Evolutionary conservation across 495 filamentous ascomycete genomes (phyloP).

Genomic region (Saxispiralis lemnorum): DNA sequence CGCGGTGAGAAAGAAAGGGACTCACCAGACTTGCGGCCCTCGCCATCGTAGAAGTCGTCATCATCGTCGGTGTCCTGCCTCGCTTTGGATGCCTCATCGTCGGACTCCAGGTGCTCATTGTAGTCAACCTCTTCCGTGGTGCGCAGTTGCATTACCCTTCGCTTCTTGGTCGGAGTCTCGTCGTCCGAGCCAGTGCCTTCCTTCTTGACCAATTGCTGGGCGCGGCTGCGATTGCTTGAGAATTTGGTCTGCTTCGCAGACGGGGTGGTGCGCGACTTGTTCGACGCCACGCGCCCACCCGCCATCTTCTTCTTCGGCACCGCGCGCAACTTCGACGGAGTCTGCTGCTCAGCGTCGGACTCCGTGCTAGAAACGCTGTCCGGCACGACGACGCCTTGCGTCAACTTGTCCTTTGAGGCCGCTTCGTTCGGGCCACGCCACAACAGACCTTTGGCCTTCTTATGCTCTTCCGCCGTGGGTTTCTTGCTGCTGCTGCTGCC

Average conservation of each 20-base stretch:
- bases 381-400: not conserved
- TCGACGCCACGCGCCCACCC: not conserved
- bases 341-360: too few relatives aligned
- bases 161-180: slow-evolving; percentile 1
- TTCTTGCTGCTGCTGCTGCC: not conserved
- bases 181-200: not conserved
- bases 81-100: not conserved
- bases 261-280: not conserved
- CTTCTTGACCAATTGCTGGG: not conserved
- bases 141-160: not conserved
- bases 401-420: not conserved
- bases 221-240: not conserved
- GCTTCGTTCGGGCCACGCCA: not conserved
- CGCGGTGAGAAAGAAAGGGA: too few relatives aligned
- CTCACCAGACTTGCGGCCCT: too few relatives aligned
- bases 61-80: not conserved
- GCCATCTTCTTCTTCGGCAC: not conserved
- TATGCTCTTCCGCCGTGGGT: not conserved
- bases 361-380: too few relatives aligned
- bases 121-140: not conserved
- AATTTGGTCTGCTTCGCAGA: not conserved
- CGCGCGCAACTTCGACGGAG: not conserved
- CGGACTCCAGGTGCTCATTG: slow-evolving; percentile 1
- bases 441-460: not conserved
- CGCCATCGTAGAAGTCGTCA: not conserved